Base-by-base conservation (phyloP, 176 grass and related monocot genomes). In the Cymbopogon citratus region DNA sequence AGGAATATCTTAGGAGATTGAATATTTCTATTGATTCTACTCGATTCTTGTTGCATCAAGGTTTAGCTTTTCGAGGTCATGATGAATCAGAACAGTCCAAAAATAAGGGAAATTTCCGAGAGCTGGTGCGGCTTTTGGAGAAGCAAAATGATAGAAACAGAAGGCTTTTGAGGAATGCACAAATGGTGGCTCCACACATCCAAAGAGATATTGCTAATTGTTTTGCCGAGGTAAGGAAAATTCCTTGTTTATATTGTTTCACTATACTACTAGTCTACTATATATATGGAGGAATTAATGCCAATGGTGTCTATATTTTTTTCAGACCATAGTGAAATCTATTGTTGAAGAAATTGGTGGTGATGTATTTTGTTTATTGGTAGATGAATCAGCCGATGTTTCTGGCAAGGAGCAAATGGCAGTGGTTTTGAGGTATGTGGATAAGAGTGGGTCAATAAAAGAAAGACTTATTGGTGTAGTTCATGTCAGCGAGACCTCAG, bases 321-420 rank as follows among this genome's bases (percentile, higher is more conserved):
- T 57, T 1, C 49, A 59, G 29, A 75, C 16, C 5, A 75, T 75
- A 60, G 57, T 60, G 18, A 56, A 74, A 35, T 56, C 71, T 54
- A 74, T 74, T 21, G 1, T 74, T 35, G 49, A 31, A 36, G 49
- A 75, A 57, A 75, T 75, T 59, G 73, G 49, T 24, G 73, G 73
- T 2, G 49, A 35, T 24, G 31, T 75, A 1, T 75, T 75, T 4
- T 75, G 72, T 35, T 33, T 75, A 75, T 34, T 75, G 19, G 72
- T 75, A 34, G 48, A 75, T 56, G 48, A 75, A 5, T 75, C 72
- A 6, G 16, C 18, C 3, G 72, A 75, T 75, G 48, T 56, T 75
- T 75, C 46, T 3, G 72, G 28, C 9, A 74, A 74, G 46, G 72
- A 56, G 18, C 72, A 56, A n/a, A 56, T 56, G 48, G 48, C 28